Conservation (phyloP, 345 rosid genomes). For the Hypericum androsaemum region DNA sequence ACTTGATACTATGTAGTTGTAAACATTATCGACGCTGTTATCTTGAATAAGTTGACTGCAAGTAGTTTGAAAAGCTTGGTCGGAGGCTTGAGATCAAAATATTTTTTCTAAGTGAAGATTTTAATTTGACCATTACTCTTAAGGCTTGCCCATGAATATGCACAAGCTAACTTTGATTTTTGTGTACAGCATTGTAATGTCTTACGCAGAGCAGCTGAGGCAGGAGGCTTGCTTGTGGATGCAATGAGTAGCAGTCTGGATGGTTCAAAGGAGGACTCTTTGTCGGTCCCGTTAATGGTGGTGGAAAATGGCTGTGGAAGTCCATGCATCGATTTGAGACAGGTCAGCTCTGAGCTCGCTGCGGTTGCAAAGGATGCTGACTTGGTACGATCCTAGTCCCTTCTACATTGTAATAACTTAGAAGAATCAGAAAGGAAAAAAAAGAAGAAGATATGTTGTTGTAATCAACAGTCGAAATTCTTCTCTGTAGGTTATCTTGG, state of each 20-base stretch:
- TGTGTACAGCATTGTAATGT: conserved; percentile 77
- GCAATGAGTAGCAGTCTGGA: conserved; percentile 62
- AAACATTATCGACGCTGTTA: no score
- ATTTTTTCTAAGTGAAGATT: no score
- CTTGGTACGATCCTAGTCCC: conserved; percentile 47
- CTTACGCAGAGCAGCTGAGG: conserved; percentile 92
- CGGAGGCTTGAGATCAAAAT: no score
- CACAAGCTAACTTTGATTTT: conserved; percentile 11
- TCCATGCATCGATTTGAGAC: conserved; percentile 94
- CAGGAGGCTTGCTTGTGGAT: conserved; percentile 89
- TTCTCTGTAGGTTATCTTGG: conserved; percentile 62
- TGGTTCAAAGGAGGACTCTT: conserved; percentile 46
- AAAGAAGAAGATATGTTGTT: not conserved
- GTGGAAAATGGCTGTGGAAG: conserved; percentile 99
- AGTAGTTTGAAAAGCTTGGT: no score
- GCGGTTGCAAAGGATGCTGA: conserved; percentile 90
- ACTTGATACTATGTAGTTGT: not conserved
- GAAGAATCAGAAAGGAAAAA: not conserved
- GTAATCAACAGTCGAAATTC: not conserved
- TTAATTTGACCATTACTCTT: not conserved
- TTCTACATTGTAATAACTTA: not conserved
- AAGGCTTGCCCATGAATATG: not conserved
- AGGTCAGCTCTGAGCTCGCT: conserved; percentile 99
- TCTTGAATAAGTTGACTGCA: no score
- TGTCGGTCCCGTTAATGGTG: conserved; percentile 90